A percentile compares a stretch with the other conserved stretches of the same genome.
phyloP scores from a whole-genome alignment of 176 grass and related monocot species.

The Rhynchospora tenuis region DNA sequence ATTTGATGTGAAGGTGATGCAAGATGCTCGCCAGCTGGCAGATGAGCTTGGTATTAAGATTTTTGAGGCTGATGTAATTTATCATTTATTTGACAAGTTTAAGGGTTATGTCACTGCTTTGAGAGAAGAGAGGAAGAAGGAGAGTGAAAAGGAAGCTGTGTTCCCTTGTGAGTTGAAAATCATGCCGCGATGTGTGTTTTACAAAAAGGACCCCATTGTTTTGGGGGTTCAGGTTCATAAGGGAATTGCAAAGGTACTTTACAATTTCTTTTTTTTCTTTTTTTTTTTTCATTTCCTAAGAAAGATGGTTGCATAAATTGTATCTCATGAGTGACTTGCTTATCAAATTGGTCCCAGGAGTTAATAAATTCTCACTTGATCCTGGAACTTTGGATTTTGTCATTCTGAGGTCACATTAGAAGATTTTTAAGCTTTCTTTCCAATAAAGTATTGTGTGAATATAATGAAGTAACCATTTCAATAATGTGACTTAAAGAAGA shows the following conservation, averaged over 20 bases:
- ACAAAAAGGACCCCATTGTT: slow-evolving; percentile 54
- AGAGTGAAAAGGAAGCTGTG: slow-evolving; percentile 32
- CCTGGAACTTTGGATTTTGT: not conserved
- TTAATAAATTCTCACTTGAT: not conserved
- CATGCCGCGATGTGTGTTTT: slow-evolving; percentile 42
- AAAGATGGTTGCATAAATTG: not conserved
- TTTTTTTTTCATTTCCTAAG: not conserved
- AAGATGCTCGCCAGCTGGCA: slow-evolving; percentile 48
- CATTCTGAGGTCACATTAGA: not conserved
- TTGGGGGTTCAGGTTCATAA: slow-evolving; percentile 55
- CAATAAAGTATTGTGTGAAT: not conserved
- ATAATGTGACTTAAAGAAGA: not conserved
- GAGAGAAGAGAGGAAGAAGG: slow-evolving; percentile 39
- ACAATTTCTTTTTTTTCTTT: not conserved
- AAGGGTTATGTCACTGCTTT: slow-evolving; percentile 37
- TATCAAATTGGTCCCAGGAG: not conserved
- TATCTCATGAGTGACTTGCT: not conserved
- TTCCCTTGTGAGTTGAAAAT: slow-evolving; percentile 54
- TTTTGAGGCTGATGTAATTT: slow-evolving; percentile 50
- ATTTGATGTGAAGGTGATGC: slow-evolving; percentile 99
- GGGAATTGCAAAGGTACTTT: slow-evolving; percentile 45
- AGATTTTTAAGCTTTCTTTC: not conserved
- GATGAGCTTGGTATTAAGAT: slow-evolving; percentile 42
- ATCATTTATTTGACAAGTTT: slow-evolving; percentile 60
- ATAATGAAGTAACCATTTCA: not conserved